A percentile compares a stretch with the other conserved stretches of the same genome.
phyloP scores from a whole-genome alignment of 2,329 filamentous ascomycete genomes.

The Phoma sp. region DNA sequence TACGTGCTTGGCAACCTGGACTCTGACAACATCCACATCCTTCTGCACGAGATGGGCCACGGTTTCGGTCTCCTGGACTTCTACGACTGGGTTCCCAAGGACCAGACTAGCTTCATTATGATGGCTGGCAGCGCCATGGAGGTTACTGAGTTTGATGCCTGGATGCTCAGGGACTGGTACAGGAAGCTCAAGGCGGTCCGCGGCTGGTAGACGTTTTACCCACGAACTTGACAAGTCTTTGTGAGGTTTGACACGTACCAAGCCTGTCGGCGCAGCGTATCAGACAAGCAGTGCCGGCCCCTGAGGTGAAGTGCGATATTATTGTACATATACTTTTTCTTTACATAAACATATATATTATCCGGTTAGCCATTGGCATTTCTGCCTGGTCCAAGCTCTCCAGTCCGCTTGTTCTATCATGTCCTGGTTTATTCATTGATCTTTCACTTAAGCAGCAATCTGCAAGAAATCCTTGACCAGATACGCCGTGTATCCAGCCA shows the following conservation, averaged over 20 bases:
- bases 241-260: not conserved
- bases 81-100: slow-evolving; percentile 54
- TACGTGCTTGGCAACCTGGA: slow-evolving; percentile 52
- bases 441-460: slow-evolving; percentile 10
- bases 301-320: not conserved
- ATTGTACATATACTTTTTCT: slow-evolving; percentile 2
- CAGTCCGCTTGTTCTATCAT: not conserved
- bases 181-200: slow-evolving; percentile 37
- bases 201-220: slow-evolving; percentile 17
- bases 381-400: not conserved
- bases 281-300: not conserved
- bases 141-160: slow-evolving; percentile 58
- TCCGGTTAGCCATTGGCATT: not conserved
- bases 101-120: slow-evolving; percentile 55
- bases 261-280: slow-evolving; percentile 2
- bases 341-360: slow-evolving; percentile 1
- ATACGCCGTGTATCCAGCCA: slow-evolving; percentile 43
- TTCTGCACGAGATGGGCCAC: slow-evolving; percentile 55
- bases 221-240: not conserved
- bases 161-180: slow-evolving; percentile 59
- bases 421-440: not conserved
- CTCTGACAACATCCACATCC: slow-evolving; percentile 51
- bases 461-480: slow-evolving; percentile 41
- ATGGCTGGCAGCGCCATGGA: slow-evolving; percentile 51
- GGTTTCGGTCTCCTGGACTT: slow-evolving; percentile 52